Evolutionary conservation across 176 grass and related monocot genomes (phyloP).

Genomic region (Rhynchospora pubera): DNA sequence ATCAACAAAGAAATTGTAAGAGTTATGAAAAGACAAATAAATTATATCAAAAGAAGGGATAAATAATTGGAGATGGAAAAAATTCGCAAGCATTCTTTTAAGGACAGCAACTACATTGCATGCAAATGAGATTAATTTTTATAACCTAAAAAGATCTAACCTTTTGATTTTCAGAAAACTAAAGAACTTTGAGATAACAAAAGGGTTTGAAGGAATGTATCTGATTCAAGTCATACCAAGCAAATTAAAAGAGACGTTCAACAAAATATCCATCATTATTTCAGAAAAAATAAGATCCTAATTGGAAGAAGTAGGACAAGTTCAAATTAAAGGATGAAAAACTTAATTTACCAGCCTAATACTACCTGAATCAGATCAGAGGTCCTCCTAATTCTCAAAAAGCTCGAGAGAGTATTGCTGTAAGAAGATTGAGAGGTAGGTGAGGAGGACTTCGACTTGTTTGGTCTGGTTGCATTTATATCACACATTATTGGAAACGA

Average conservation of each 20-base stretch:
- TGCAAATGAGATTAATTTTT: neutral
- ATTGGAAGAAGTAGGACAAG: neutral
- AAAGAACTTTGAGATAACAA: neutral
- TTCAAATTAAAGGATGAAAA: neutral
- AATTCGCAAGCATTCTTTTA: neutral
- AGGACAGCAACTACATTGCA: neutral
- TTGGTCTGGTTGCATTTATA: neutral
- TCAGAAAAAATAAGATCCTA: neutral
- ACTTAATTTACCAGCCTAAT: neutral
- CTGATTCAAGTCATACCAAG: neutral
- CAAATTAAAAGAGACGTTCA: neutral
- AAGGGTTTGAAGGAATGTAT: neutral
- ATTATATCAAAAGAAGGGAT: neutral
- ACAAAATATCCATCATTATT: neutral
- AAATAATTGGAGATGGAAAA: neutral
- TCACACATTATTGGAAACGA: neutral
- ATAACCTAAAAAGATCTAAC: neutral
- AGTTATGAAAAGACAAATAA: neutral
- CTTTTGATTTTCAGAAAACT: neutral
- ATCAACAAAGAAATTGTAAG: neutral
- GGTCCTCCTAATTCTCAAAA: neutral
- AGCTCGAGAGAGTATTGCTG: neutral
- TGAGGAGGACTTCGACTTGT: neutral
- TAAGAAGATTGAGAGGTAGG: neutral
- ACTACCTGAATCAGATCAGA: neutral